Conservation (phyloP, 257 asterid genomes). For the Ballota nigra region DNA sequence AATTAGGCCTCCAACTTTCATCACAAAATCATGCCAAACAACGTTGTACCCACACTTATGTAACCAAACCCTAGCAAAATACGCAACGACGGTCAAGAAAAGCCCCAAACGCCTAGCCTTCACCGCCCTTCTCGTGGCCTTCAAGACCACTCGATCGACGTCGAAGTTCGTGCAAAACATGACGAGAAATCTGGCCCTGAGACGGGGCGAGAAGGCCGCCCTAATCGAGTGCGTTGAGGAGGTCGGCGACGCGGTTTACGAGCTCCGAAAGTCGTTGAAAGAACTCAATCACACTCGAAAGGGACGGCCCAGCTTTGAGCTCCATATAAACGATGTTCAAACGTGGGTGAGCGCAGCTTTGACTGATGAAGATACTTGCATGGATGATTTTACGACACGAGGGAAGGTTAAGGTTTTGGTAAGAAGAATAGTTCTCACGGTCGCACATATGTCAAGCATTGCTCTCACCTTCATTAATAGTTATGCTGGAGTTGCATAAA, state of each 20-base stretch:
- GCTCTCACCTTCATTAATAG: constrained; percentile 43
- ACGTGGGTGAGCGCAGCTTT: constrained; percentile 63
- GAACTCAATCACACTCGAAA: constrained; percentile 15
- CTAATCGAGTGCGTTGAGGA: constrained; percentile 42
- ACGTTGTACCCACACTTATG: constrained; percentile 38
- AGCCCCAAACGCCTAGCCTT: constrained; percentile 32
- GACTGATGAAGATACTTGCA: constrained; percentile 47
- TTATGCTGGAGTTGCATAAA: constrained; percentile 26
- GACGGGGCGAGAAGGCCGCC: constrained; percentile 22
- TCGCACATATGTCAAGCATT: constrained; percentile 43
- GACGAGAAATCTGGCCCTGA: constrained; percentile 11
- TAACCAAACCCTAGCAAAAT: constrained; percentile 19
- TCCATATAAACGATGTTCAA: constrained; percentile 34
- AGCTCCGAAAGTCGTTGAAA: constrained; percentile 24
- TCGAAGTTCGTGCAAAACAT: neutral
- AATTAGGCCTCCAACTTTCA: neutral
- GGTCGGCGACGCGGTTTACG: constrained; percentile 33
- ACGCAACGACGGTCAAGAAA: constrained; percentile 20
- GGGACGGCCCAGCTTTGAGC: constrained; percentile 22
- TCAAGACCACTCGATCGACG: constrained; percentile 21
- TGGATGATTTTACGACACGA: constrained; percentile 32
- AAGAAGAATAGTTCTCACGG: constrained; percentile 17
- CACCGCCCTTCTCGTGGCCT: constrained; percentile 32
- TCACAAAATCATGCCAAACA: constrained; percentile 25
- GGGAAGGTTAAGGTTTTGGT: constrained; percentile 21